A percentile compares a stretch with the other conserved stretches of the same genome.
Conservation (phyloP, 441 rosid genomes). For the Mallotus japonicus region DNA sequence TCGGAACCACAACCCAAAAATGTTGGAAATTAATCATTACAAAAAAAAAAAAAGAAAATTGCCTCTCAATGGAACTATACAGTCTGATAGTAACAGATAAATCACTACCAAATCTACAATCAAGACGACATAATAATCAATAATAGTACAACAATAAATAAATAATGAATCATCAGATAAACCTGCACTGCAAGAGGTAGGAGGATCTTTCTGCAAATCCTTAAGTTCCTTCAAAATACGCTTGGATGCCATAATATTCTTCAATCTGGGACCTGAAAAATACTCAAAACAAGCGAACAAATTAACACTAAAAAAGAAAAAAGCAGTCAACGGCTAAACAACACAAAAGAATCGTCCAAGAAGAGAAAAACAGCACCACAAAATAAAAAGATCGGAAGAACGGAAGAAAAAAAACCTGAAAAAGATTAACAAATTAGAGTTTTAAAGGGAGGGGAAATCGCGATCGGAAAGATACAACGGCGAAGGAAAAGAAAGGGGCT, state of each 20-base stretch:
- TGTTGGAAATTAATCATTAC: too few species aligned
- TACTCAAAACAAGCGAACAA: not conserved
- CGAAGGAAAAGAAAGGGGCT: not conserved
- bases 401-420: not conserved
- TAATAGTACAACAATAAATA: not conserved
- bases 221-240: constrained; percentile 6
- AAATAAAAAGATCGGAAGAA: not conserved
- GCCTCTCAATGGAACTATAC: too few species aligned
- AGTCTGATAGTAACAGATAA: too few species aligned
- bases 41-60: too few species aligned
- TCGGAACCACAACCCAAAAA: too few species aligned
- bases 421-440: not conserved
- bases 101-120: too few species aligned
- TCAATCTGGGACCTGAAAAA: not conserved
- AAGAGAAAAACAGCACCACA: not conserved
- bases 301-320: too few species aligned
- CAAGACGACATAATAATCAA: not conserved
- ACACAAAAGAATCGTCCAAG: not conserved
- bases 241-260: constrained; percentile 7
- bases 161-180: not conserved
- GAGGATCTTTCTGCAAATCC: constrained; percentile 10
- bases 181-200: constrained; percentile 14
- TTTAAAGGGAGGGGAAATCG: not conserved
- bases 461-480: not conserved
- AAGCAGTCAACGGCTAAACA: too few species aligned